These are phyloP conservation scores for Colletotrichum liriopes DNA, from an alignment of 2,329 filamentous ascomycete species.

Conservation along the genomic window DNA sequence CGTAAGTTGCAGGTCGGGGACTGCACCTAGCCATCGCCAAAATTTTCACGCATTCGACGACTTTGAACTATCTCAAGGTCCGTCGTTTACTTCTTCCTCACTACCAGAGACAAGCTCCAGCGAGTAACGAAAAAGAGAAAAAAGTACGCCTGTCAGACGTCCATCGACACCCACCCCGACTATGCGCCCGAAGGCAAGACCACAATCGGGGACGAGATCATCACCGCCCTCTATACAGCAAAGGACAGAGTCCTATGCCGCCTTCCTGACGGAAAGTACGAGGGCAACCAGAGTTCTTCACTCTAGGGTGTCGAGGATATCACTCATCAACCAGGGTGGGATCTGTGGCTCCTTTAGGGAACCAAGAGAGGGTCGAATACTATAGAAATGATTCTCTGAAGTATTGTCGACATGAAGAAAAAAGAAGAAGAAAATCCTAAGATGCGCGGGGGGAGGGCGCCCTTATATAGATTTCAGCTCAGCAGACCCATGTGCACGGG, in stretches of 20 bases:
- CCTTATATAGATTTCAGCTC: conserved; percentile 58
- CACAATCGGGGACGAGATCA: conserved; percentile 88
- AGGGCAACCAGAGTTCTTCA: conserved; percentile 79
- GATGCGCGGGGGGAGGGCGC: conserved; percentile 47
- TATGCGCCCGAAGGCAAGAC: conserved; percentile 84
- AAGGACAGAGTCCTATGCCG: conserved; percentile 56
- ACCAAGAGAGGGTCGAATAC: conserved; percentile 94
- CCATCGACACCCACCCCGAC: conserved; percentile 86
- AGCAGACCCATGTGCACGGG: conserved; percentile 6
- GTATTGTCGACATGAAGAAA: conserved; percentile 76
- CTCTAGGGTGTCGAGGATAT: conserved; percentile 92
- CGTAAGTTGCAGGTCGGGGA: too few relatives aligned
- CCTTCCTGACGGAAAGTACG: conserved; percentile 75
- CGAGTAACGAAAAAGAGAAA: conserved; percentile 70
- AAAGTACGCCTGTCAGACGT: conserved; percentile 84
- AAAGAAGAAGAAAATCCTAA: conserved; percentile 59
- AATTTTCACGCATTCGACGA: too few relatives aligned
- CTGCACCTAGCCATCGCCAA: too few relatives aligned
- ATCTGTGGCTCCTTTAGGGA: conserved; percentile 94
- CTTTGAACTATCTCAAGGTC: too few relatives aligned
- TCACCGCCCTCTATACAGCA: conserved; percentile 88
- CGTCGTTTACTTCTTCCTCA: conserved; percentile 63
- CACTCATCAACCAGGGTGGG: conserved; percentile 95
- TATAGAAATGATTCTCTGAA: conserved; percentile 98
- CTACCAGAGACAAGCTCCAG: conserved; percentile 61